These are phyloP conservation scores for Fusarium graminum DNA, from an alignment of 2,329 filamentous ascomycete species.

Conservation along the genomic window DNA sequence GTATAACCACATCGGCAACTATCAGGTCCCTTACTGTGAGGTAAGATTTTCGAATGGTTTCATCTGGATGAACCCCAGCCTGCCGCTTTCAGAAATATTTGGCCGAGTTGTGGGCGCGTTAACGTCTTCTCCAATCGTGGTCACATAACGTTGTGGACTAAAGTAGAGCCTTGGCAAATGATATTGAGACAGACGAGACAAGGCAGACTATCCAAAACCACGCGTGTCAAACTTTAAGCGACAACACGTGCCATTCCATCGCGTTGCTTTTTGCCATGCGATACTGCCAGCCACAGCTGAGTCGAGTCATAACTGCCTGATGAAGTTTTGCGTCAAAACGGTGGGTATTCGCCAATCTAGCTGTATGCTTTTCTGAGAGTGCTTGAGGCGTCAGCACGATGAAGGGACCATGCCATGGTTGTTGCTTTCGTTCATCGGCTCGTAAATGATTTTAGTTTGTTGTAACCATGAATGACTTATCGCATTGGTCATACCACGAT, in stretches of 20 bases:
- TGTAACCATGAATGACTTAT: background rate
- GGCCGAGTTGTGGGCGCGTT: slow-evolving; percentile 5
- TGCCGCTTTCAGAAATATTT: slow-evolving; percentile 21
- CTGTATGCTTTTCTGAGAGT: background rate
- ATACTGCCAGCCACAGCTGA: slow-evolving; percentile 42
- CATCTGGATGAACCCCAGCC: slow-evolving; percentile 13
- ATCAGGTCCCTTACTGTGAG: slow-evolving; percentile 12
- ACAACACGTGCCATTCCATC: slow-evolving; percentile 47
- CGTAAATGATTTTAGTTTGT: background rate
- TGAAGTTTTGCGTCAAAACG: slow-evolving; percentile 21
- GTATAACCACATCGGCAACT: slow-evolving; percentile 22
- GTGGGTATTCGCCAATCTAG: background rate
- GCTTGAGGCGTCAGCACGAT: background rate
- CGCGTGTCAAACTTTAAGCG: slow-evolving; percentile 47
- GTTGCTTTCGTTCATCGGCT: background rate
- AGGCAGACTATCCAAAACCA: slow-evolving; percentile 33
- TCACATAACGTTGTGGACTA: background rate
- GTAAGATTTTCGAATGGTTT: slow-evolving; percentile 24
- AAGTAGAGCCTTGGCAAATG: slow-evolving; percentile 25
- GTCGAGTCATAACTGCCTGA: slow-evolving; percentile 34
- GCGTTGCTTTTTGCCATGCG: slow-evolving; percentile 41
- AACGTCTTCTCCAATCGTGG: slow-evolving; percentile 23
- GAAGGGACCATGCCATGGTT: background rate
- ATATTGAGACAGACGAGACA: slow-evolving; percentile 42
- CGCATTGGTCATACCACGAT: slow-evolving; percentile 6